Base-by-base conservation (phyloP, 371 early-diverging fungal species). In the Syncephalis plumigaleata region DNA sequence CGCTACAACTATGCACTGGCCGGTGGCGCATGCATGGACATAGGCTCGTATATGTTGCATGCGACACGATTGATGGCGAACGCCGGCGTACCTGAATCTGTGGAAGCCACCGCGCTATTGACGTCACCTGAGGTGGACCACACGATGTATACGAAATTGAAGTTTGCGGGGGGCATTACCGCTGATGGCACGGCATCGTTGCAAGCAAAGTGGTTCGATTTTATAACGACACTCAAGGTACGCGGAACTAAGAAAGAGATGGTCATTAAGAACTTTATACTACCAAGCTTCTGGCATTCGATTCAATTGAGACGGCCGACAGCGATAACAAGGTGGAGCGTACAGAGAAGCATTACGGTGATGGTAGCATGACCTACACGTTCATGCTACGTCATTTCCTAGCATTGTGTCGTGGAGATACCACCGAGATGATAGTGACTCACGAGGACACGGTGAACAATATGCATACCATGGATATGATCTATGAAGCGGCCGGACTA, bases 11-110 rank as follows among this genome's bases (percentile, higher is more conserved):
- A 31, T 21, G 51, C 40, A 4, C 56, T 66, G 1, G 71, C 59
- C 1, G 67, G 68, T 2, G 68, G 67, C 17, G 46, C 45, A 8
- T 13, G 51, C 15, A 70, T 70, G 68, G 71, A 70, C 42, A 27
- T 40, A 2, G 63, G 67, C 1, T 51, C 57, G 25, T 70, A 68
- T 36, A 49, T 59, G 5, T 43, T 66, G 23, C 63, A 63, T 37
- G 36, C 62, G 1, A 42, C 50, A 25, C 58, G 66, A 9, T 63
- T 53, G 24, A 51, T 59, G 15, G 48, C 58, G 17, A 56, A 51
- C 7, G 44, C 52, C 9, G 59, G 55, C 27, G 46, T 49, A 21
- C 46, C 40, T 15, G 47, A 46, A 1, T 50, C 54, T 8, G 51
- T 52, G 16, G 47, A 50, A 15, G 55, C 55, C 0, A 40, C 36